Conservation (phyloP, 129 eudicot species). For the Tagetes erecta region DNA sequence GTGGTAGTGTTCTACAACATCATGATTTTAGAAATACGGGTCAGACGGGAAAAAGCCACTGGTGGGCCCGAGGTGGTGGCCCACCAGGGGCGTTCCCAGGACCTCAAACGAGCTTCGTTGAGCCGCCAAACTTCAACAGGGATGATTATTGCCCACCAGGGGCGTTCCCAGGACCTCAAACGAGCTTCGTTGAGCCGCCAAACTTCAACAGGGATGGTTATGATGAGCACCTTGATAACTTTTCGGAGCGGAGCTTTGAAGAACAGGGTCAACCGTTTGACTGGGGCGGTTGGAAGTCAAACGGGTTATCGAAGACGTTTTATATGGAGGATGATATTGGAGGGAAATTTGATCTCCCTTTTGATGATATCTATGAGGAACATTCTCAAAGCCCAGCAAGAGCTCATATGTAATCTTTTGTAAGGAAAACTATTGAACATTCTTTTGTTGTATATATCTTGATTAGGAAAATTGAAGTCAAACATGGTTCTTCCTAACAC, state of each 20-base stretch:
- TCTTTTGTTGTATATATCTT: conserved; percentile 68
- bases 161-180: conserved; percentile 48
- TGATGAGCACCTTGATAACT: conserved; percentile 36
- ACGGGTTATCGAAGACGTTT: conserved; percentile 49
- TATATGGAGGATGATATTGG: conserved; percentile 62
- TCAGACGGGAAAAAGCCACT: conserved; percentile 54
- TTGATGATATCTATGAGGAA: conserved; percentile 63
- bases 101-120: conserved; percentile 70
- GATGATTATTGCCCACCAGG: conserved; percentile 42
- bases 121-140: conserved; percentile 57
- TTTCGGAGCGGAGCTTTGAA: conserved; percentile 55
- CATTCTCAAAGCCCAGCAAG: conserved; percentile 39
- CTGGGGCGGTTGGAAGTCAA: conserved; percentile 36
- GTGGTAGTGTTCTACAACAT: conserved; percentile 61
- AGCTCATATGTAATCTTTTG: conserved; percentile 24
- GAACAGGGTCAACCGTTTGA: conserved; percentile 44
- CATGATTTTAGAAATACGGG: conserved; percentile 39
- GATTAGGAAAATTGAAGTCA: conserved; percentile 10
- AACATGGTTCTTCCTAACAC: no score
- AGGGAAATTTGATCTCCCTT: conserved; percentile 63
- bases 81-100: conserved; percentile 44
- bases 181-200: conserved; percentile 92
- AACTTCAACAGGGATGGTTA: conserved; percentile 32
- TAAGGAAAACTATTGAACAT: conserved; percentile 30
- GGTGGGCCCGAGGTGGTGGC: conserved; percentile 75